Base-by-base conservation (phyloP, 768 basidiomycete genomes). In the Strobilomyces echinocephalus region DNA sequence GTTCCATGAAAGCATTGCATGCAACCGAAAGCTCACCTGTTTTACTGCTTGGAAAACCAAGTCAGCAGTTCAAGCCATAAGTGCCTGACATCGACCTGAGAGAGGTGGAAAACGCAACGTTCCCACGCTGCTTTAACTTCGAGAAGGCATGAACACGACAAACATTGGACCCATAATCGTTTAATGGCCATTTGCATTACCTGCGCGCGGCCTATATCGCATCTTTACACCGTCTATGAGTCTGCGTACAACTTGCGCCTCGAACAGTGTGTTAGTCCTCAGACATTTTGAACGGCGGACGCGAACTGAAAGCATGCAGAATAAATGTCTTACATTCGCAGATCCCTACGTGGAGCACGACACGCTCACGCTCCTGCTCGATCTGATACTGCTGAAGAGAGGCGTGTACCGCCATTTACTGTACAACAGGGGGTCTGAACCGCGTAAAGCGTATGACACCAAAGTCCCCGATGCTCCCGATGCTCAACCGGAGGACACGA, bases 261-360 rank as follows among this genome's bases (percentile, higher is more conserved):
- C 21, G 88, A 92, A 66, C 85, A 90, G 72, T 93, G 91, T 67
- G 90, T 91, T 45, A 61, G 87, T 81, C 36, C 15, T 58, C 15
- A 15, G 14, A 33, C 24, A 4, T 26, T 49, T 1, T 40, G n/a
- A 43, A 26, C 43, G 18, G 24, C 24, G 8, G 31, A 50, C 30
- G 34, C 33, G 20, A 39, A 52, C 42, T 61, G 47, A 61, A 55
- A 45, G 15, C 44, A 42, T 21, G n/a, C 57, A 88, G 87, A 69
- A 73, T 24, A 72, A 72, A 50, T 89, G 88, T 62, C 77, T 75
- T 35, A 70, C 73, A 26, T 91, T 92, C 62, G 89, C 84, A 0
- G 91, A 94, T 69, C 88, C 88, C 52, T 93, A 92, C 60, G 88
- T 92, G 55, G 91, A 94, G 65, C 85, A 92, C 56, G 89, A 92